A percentile compares a stretch with the other conserved stretches of the same genome.
These are phyloP conservation scores for Pseudogymnoascus sp. DNA, from an alignment of 2,329 filamentous ascomycete genomes.

Conservation along the genomic window DNA sequence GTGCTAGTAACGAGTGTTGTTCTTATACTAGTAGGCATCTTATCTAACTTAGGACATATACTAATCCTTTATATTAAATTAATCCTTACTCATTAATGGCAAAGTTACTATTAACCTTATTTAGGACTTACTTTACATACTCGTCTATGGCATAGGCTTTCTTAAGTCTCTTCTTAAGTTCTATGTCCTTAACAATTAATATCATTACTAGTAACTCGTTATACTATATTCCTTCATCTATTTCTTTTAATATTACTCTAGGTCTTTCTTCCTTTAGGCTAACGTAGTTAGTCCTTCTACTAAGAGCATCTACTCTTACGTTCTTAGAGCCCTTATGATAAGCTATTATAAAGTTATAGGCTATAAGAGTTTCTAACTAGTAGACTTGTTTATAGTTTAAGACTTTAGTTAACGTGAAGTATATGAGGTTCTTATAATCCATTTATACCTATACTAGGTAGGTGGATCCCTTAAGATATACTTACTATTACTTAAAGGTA, in stretches of 20 bases:
- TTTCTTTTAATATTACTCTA: too few relatives aligned
- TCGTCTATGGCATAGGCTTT: background rate
- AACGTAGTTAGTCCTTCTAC: background rate
- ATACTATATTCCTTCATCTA: too few relatives aligned
- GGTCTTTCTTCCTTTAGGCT: background rate
- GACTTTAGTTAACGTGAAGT: conserved; percentile 21
- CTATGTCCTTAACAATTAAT: too few relatives aligned
- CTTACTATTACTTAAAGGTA: conserved; percentile 19
- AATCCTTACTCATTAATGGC: background rate
- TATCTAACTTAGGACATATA: background rate
- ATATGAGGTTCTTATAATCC: conserved; percentile 23
- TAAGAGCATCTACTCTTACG: background rate
- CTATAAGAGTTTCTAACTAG: conserved; percentile 19
- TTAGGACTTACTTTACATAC: background rate
- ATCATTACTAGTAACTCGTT: too few relatives aligned
- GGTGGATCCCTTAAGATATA: conserved; percentile 15
- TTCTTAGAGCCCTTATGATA: conserved; percentile 6
- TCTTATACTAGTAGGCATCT: background rate
- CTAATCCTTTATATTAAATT: background rate
- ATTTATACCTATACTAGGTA: conserved; percentile 16
- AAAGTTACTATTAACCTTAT: background rate
- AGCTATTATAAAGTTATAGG: conserved; percentile 19
- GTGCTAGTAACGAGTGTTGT: background rate
- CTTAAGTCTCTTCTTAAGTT: background rate
- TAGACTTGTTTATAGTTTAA: conserved; percentile 17